Conservation (phyloP, 208 protist genomes). For the Leptomonas pyrrhocoris region DNA sequence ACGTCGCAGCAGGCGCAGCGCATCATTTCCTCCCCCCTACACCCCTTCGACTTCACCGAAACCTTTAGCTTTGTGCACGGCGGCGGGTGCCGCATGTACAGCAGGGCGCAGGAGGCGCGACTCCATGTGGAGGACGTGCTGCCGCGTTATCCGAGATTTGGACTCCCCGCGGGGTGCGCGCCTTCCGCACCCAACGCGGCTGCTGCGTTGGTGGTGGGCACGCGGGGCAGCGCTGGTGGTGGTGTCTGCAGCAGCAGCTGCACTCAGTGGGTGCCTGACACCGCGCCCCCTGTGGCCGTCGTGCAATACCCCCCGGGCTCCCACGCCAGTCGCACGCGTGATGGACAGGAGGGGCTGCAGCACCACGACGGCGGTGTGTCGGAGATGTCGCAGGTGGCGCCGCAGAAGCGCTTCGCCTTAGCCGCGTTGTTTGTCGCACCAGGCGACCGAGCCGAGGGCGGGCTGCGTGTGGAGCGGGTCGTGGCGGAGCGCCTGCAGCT, state of each 20-base stretch:
- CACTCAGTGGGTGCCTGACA: constrained; percentile 30
- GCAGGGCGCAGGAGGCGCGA: constrained; percentile 27
- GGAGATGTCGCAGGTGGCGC: constrained; percentile 8
- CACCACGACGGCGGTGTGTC: constrained; percentile 2
- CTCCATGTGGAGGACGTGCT: constrained; percentile 51
- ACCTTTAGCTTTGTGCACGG: constrained; percentile 70
- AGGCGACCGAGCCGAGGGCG: constrained; percentile 29
- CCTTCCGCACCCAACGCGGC: background rate
- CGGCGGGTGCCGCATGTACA: constrained; percentile 45
- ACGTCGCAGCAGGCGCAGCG: constrained; percentile 31
- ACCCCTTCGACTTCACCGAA: constrained; percentile 80
- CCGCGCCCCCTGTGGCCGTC: constrained; percentile 17
- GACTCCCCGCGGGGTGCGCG: constrained; percentile 25
- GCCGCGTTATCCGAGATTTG: constrained; percentile 58
- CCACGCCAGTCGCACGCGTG: constrained; percentile 7
- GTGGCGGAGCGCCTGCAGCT: constrained; percentile 70
- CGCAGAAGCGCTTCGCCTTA: constrained; percentile 43
- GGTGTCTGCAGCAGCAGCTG: constrained; percentile 31
- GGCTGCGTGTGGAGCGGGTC: constrained; percentile 50
- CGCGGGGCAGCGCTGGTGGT: background rate
- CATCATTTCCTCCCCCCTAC: constrained; percentile 54
- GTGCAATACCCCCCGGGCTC: constrained; percentile 11
- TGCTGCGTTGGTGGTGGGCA: background rate
- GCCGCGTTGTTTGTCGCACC: constrained; percentile 70
- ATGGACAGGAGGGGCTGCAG: background rate